phyloP scores from a whole-genome alignment of 2,329 filamentous ascomycete species.

The Paecilomyces variotii region DNA sequence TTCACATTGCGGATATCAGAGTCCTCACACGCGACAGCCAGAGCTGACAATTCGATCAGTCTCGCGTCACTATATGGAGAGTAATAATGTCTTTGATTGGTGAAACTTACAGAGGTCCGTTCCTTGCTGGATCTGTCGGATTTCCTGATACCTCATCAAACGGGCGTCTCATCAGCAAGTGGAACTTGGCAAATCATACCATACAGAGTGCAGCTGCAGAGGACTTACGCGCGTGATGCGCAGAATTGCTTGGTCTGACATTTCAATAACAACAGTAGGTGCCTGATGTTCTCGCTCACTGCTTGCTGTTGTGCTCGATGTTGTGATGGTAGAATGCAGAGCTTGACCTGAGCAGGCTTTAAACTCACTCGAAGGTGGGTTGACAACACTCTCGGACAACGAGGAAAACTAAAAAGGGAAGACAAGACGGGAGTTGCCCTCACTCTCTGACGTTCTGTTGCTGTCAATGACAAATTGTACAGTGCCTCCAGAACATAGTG shows the following conservation, averaged over 20 bases:
- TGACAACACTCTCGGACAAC: neutral
- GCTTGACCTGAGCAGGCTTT: neutral
- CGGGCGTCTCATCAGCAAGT: slow-evolving; percentile 8
- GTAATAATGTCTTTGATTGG: neutral
- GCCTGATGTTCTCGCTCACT: neutral
- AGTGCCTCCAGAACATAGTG: neutral
- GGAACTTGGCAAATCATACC: neutral
- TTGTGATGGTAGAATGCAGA: slow-evolving; percentile 4
- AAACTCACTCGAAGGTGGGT: neutral
- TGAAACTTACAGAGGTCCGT: slow-evolving; percentile 66
- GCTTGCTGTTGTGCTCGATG: slow-evolving; percentile 4
- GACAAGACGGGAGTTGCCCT: neutral
- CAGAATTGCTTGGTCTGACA: slow-evolving; percentile 81
- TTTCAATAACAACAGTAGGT: slow-evolving; percentile 22
- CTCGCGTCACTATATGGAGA: slow-evolving; percentile 2
- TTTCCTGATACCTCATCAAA: slow-evolving; percentile 51
- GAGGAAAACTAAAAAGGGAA: neutral
- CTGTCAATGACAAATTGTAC: neutral
- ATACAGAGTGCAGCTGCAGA: neutral
- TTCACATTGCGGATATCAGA: slow-evolving; percentile 80
- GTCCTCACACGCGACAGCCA: slow-evolving; percentile 82
- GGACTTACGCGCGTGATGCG: slow-evolving; percentile 69
- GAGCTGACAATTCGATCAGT: slow-evolving; percentile 44
- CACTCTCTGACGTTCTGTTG: neutral
- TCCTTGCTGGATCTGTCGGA: slow-evolving; percentile 74